Evolutionary conservation across 768 basidiomycete genomes (phyloP).

Genomic region (Agrocybe praecox): DNA sequence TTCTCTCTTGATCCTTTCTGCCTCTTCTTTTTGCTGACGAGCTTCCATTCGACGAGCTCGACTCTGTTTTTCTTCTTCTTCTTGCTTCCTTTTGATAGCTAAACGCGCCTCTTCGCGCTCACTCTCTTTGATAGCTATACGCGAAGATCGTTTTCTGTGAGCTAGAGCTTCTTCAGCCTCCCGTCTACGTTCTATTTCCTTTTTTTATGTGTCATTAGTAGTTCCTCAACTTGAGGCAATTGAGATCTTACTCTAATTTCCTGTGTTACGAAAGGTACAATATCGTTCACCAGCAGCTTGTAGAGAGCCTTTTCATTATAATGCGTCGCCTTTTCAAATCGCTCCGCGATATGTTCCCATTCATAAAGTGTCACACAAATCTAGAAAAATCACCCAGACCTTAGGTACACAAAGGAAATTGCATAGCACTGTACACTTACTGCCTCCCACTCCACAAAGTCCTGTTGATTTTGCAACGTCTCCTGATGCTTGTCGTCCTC

Average conservation of each 20-base stretch:
- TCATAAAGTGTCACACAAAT: slow-evolving; percentile 82
- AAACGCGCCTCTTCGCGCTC: slow-evolving; percentile 75
- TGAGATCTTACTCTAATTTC: slow-evolving; percentile 58
- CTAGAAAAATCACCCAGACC: slow-evolving; percentile 36
- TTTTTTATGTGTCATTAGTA: not conserved
- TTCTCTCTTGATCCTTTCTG: slow-evolving; percentile 55
- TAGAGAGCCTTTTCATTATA: slow-evolving; percentile 81
- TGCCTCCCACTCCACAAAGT: slow-evolving; percentile 91
- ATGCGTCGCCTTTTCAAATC: slow-evolving; percentile 75
- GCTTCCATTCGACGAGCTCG: slow-evolving; percentile 62
- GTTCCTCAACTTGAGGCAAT: not conserved
- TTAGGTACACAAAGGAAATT: not conserved
- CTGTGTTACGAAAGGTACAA: slow-evolving; percentile 72
- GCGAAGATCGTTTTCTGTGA: slow-evolving; percentile 89
- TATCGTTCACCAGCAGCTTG: slow-evolving; percentile 61
- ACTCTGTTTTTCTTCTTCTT: slow-evolving; percentile 69
- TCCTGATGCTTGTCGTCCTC: slow-evolving; percentile 13
- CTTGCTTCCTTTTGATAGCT: slow-evolving; percentile 58
- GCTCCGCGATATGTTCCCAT: slow-evolving; percentile 81
- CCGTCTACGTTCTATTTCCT: slow-evolving; percentile 67
- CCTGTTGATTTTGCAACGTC: slow-evolving; percentile 34
- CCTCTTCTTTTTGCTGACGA: slow-evolving; percentile 59
- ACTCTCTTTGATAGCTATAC: slow-evolving; percentile 79
- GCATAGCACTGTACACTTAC: slow-evolving; percentile 42
- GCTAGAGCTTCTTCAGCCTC: slow-evolving; percentile 74